These are phyloP conservation scores for Lenwebbia sp. DNA, from an alignment of 345 rosid genomes.

Conservation along the genomic window DNA sequence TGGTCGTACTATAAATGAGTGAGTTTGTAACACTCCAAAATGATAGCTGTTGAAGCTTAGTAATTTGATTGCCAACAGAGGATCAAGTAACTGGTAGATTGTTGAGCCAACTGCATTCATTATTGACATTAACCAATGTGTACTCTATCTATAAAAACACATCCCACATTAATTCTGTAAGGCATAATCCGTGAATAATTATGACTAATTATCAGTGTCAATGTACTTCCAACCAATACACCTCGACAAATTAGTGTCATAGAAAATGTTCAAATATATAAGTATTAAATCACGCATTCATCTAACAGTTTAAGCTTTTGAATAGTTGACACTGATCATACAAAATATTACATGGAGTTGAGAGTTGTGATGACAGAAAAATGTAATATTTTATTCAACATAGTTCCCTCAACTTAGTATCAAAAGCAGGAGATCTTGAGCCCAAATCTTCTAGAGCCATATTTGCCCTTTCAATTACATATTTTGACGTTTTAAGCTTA, in stretches of 20 bases:
- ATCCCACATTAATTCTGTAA: background rate
- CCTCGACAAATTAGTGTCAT: background rate
- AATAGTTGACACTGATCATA: background rate
- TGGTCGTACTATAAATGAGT: background rate
- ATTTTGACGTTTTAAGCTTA: accelerated
- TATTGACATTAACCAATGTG: background rate
- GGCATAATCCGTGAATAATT: background rate
- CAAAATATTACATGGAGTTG: background rate
- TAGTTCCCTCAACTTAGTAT: background rate
- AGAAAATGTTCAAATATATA: background rate
- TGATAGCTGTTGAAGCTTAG: background rate
- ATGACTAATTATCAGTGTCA: background rate
- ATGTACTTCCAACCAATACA: background rate
- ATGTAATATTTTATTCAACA: background rate
- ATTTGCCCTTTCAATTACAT: background rate
- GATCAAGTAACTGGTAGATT: background rate
- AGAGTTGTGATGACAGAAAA: background rate
- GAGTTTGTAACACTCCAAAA: background rate
- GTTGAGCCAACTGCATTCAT: background rate
- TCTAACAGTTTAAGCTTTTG: background rate
- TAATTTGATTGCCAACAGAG: background rate
- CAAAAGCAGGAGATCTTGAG: background rate
- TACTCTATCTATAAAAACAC: background rate
- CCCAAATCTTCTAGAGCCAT: background rate
- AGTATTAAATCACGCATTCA: background rate